A percentile compares a stretch with the other conserved stretches of the same genome.
Evolutionary conservation across 768 basidiomycete genomes (phyloP).

Genomic region (Suillus alpinus): DNA sequence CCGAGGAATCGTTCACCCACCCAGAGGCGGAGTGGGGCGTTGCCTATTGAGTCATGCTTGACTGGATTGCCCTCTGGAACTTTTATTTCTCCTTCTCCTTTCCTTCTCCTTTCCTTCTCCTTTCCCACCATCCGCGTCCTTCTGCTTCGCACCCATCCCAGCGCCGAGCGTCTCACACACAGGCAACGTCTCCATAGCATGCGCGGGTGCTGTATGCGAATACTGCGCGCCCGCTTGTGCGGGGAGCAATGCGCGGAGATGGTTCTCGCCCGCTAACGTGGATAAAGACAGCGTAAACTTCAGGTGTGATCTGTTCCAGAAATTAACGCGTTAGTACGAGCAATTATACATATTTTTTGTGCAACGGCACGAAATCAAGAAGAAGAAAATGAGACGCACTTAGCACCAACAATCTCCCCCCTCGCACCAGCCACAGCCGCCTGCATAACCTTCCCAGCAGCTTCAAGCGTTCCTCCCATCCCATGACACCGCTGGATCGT

Average conservation of each 20-base stretch:
- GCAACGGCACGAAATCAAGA: conserved; percentile 8
- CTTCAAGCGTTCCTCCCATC: conserved; percentile 52
- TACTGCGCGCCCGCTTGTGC: conserved; percentile 71
- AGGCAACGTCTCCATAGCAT: conserved; percentile 62
- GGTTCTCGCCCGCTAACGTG: conserved; percentile 62
- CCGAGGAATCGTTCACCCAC: conserved; percentile 68
- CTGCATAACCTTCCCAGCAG: conserved; percentile 51
- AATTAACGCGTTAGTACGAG: conserved; percentile 17
- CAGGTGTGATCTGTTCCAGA: conserved; percentile 33
- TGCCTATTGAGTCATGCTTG: conserved; percentile 43
- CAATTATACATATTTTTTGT: conserved; percentile 3
- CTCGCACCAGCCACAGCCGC: conserved; percentile 35
- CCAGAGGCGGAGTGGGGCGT: conserved; percentile 67
- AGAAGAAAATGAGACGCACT: conserved; percentile 40
- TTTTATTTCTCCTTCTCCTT: not conserved
- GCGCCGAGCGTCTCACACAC: conserved; percentile 70
- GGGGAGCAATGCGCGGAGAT: conserved; percentile 67
- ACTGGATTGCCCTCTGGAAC: conserved; percentile 13
- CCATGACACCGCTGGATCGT: conserved; percentile 43
- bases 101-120: conserved; percentile 10
- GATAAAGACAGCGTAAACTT: conserved; percentile 59
- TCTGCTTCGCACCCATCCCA: conserved; percentile 52
- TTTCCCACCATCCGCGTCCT: conserved; percentile 11
- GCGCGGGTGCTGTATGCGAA: conserved; percentile 64
- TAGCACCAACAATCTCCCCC: conserved; percentile 56